Evolutionary conservation across 148 eudicot species (phyloP).

Genomic region (Bassia scoparia): DNA sequence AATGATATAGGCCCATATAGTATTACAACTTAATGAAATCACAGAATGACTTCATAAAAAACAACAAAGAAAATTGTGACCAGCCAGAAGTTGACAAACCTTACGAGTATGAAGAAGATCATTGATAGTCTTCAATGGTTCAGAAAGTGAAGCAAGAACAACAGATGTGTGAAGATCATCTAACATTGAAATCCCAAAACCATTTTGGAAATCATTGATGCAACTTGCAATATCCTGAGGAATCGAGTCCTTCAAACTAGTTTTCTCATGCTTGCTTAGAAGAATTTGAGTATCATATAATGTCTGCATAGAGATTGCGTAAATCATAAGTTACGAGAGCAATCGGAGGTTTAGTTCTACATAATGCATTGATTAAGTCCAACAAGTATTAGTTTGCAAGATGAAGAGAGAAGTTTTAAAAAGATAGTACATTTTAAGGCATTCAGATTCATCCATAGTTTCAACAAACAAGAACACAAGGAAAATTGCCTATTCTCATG

Average conservation of each 20-base stretch:
- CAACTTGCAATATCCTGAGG: constrained; percentile 50
- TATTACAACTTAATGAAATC: not conserved
- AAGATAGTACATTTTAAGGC: not conserved
- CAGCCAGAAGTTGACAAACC: constrained; percentile 40
- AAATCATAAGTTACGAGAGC: not conserved
- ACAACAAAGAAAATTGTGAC: not conserved
- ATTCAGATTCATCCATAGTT: not conserved
- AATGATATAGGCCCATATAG: no score
- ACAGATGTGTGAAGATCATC: constrained; percentile 88
- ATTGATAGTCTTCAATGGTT: constrained; percentile 78
- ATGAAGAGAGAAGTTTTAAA: not conserved
- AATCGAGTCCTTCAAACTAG: constrained; percentile 39
- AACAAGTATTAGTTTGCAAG: not conserved
- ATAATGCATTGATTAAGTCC: not conserved
- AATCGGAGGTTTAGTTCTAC: not conserved
- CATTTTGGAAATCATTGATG: constrained; percentile 54
- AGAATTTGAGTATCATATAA: constrained; percentile 64
- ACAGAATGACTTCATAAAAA: not conserved
- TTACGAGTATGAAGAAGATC: constrained; percentile 89
- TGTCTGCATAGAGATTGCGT: constrained; percentile 44
- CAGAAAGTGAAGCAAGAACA: constrained; percentile 74
- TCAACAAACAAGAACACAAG: not conserved
- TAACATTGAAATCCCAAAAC: constrained; percentile 56
- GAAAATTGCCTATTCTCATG: no score
- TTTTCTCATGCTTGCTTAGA: constrained; percentile 41